Evolutionary conservation across 1,139 yeast species (phyloP).

Genomic region (Taiozyma onychis): DNA sequence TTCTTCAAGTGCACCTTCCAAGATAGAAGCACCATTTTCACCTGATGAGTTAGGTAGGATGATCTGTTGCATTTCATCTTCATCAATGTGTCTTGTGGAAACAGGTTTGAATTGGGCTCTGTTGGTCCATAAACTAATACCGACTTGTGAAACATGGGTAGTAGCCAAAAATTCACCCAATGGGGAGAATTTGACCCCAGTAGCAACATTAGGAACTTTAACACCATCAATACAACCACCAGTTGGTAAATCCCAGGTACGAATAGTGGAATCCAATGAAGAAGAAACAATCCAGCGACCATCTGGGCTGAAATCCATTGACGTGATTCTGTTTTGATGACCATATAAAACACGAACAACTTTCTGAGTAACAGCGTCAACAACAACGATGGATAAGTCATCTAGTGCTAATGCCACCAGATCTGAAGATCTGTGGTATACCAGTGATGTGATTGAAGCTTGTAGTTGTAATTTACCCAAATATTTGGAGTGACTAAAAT

Average conservation of each 20-base stretch:
- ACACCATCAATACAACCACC: slow-evolving; percentile 97
- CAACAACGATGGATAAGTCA: slow-evolving; percentile 75
- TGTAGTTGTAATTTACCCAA: slow-evolving; percentile 65
- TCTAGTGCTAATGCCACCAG: slow-evolving; percentile 82
- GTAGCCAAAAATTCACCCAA: slow-evolving; percentile 91
- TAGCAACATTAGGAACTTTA: slow-evolving; percentile 68
- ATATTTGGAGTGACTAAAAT: slow-evolving; percentile 67
- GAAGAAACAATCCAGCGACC: slow-evolving; percentile 94
- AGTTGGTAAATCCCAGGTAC: slow-evolving; percentile 98
- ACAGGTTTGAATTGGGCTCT: slow-evolving; percentile 71
- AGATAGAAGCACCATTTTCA: slow-evolving; percentile 66
- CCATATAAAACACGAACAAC: slow-evolving; percentile 88
- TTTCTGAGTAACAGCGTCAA: slow-evolving; percentile 77
- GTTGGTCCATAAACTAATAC: slow-evolving; percentile 90
- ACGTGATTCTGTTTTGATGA: slow-evolving; percentile 83
- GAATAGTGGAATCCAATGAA: slow-evolving; percentile 76
- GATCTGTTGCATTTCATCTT: slow-evolving; percentile 58
- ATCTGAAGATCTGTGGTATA: slow-evolving; percentile 77
- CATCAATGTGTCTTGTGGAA: slow-evolving; percentile 73
- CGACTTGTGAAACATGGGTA: slow-evolving; percentile 85
- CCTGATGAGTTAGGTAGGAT: slow-evolving; percentile 77
- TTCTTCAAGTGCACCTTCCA: slow-evolving; percentile 73
- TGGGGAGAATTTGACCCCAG: slow-evolving; percentile 77
- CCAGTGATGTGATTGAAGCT: slow-evolving; percentile 73
- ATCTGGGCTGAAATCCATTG: slow-evolving; percentile 88